Conservation (phyloP, 192 early-diverging fungal genomes). For the Dissophora ornata region DNA sequence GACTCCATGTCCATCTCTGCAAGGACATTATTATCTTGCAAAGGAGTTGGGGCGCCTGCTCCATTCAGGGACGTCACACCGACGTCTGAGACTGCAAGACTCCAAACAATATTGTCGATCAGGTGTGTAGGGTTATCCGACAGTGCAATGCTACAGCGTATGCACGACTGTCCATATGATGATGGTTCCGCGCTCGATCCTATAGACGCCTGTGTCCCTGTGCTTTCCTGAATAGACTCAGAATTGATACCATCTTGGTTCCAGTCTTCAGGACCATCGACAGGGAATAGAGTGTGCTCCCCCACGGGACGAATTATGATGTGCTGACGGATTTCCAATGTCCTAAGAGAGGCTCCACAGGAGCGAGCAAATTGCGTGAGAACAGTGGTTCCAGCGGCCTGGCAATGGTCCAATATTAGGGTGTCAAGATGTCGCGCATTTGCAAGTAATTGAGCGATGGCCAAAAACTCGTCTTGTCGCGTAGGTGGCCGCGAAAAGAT, state of each 20-base stretch:
- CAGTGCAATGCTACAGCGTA: background rate
- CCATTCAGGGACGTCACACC: too few relatives aligned
- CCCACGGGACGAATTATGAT: background rate
- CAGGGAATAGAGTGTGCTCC: conserved; percentile 22
- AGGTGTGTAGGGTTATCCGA: background rate
- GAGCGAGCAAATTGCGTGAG: conserved; percentile 14
- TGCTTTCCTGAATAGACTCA: too few relatives aligned
- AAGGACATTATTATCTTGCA: too few relatives aligned
- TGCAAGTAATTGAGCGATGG: conserved; percentile 13
- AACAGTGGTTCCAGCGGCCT: conserved; percentile 10
- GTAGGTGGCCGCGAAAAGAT: conserved; percentile 13
- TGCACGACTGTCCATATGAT: background rate
- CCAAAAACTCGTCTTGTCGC: conserved; percentile 16
- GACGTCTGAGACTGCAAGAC: background rate
- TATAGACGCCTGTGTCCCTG: too few relatives aligned
- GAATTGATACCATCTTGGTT: background rate
- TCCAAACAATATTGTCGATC: background rate
- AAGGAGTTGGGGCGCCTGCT: too few relatives aligned
- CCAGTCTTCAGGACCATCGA: conserved; percentile 26
- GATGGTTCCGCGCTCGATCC: conserved; percentile 1
- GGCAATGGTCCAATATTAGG: conserved; percentile 20
- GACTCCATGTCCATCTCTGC: conserved; percentile 6
- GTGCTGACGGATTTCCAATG: conserved; percentile 26
- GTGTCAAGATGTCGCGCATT: background rate
- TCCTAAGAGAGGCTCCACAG: conserved; percentile 16